Percentiles rank a stretch among this genome's conserved stretches.
These are phyloP conservation scores for Bruguiera parviflora DNA, from an alignment of 345 rosid genomes.

Conservation along the genomic window DNA sequence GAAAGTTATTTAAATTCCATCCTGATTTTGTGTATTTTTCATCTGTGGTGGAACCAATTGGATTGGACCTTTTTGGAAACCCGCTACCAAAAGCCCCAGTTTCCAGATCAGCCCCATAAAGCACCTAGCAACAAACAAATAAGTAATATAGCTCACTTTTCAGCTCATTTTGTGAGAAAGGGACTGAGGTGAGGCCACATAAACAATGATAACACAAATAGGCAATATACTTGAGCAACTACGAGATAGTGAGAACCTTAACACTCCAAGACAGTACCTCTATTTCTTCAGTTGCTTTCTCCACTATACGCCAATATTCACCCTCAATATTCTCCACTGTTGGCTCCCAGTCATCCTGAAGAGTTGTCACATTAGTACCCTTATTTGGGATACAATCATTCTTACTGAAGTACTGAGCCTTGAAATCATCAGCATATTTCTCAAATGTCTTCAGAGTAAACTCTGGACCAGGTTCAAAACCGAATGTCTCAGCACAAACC, in stretches of 20 bases:
- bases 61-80: constrained; percentile 63
- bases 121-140: constrained; percentile 52
- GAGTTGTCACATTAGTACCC: constrained; percentile 26
- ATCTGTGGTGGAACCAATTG: constrained; percentile 36
- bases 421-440: constrained; percentile 86
- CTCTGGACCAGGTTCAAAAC: constrained; percentile 95
- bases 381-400: constrained; percentile 31
- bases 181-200: not conserved
- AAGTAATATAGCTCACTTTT: not conserved
- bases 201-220: not conserved
- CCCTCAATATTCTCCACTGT: constrained; percentile 79
- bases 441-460: constrained; percentile 71
- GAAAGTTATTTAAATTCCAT: constrained; percentile 96
- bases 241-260: too few relatives aligned
- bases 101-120: constrained; percentile 98
- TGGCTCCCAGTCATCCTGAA: constrained; percentile 49
- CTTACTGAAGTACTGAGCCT: constrained; percentile 68
- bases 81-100: constrained; percentile 97
- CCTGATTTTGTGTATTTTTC: constrained; percentile 77
- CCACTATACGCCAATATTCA: constrained; percentile 98
- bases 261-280: constrained; percentile 47
- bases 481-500: constrained; percentile 62
- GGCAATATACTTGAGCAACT: too few relatives aligned
- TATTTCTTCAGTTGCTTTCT: constrained; percentile 90
- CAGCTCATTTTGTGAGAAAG: constrained; percentile 11